A percentile compares a stretch with the other conserved stretches of the same genome.
Conservation (phyloP, 805 yeast species). For the Priceomyces melissophilus region DNA sequence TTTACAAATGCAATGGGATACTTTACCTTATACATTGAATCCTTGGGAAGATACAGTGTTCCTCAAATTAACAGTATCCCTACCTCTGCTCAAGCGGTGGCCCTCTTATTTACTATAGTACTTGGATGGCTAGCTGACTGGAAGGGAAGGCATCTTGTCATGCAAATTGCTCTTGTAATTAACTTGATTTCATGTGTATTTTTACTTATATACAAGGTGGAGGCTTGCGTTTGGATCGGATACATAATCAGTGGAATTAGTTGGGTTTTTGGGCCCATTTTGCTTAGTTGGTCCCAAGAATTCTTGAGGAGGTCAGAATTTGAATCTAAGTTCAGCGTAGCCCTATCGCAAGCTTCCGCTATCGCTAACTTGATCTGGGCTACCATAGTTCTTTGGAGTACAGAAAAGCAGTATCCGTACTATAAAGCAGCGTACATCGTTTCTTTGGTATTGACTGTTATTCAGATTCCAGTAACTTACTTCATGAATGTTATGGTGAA, state of each 20-base stretch:
- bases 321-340: constrained; percentile 5
- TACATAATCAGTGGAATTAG: constrained; percentile 6
- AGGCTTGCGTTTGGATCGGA: constrained; percentile 5
- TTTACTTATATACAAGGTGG: constrained; percentile 2
- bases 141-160: constrained; percentile 5
- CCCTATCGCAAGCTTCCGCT: constrained; percentile 5
- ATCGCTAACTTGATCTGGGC: constrained; percentile 7
- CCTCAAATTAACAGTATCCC: constrained; percentile 27
- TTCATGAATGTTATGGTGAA: constrained; percentile 1
- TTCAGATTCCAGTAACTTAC: constrained; percentile 4
- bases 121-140: constrained; percentile 6
- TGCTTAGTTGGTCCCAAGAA: constrained; percentile 6
- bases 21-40: constrained; percentile 25
- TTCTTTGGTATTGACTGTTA: constrained; percentile 3
- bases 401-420: constrained; percentile 6
- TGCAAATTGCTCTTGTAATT: constrained; percentile 4
- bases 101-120: constrained; percentile 1
- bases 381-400: constrained; percentile 6
- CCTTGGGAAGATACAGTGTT: constrained; percentile 17
- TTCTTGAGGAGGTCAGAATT: constrained; percentile 6
- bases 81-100: constrained; percentile 15
- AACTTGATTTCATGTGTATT: constrained; percentile 5
- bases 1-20: constrained; percentile 6
- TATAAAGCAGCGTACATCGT: constrained; percentile 6
- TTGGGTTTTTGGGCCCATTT: constrained; percentile 6